Conservation (phyloP, 2,329 filamentous ascomycete genomes). For the Talaromyces marneffei region DNA sequence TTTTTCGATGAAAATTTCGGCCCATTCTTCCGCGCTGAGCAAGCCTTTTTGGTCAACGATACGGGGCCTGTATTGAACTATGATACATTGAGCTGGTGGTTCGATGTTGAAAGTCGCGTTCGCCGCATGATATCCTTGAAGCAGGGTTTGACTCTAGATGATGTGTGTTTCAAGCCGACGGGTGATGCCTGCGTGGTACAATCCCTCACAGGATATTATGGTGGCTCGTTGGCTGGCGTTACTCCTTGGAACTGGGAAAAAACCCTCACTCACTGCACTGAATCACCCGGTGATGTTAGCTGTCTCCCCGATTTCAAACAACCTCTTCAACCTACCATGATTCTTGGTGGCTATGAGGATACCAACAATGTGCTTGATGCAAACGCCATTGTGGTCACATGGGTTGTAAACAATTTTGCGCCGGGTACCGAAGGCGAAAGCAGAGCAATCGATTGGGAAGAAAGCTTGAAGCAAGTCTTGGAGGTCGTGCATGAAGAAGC, state of each 20-base stretch:
- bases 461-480: conserved; percentile 66
- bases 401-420: conserved; percentile 83
- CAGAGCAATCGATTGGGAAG: conserved; percentile 84
- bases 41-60: conserved; percentile 90
- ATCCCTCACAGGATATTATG: conserved; percentile 85
- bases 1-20: conserved; percentile 94
- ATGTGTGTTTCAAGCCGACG: conserved; percentile 92
- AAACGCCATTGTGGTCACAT: conserved; percentile 78
- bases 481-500: conserved; percentile 78
- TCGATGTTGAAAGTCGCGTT: conserved; percentile 76
- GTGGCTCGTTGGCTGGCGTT: conserved; percentile 58
- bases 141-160: conserved; percentile 64
- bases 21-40: conserved; percentile 90
- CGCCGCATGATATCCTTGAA: conserved; percentile 63
- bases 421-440: conserved; percentile 66
- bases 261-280: conserved; percentile 65
- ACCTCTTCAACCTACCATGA: conserved; percentile 75
- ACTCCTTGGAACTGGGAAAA: conserved; percentile 64
- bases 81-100: conserved; percentile 90
- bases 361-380: conserved; percentile 62
- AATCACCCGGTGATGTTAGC: conserved; percentile 62
- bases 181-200: conserved; percentile 87
- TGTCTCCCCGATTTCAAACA: conserved; percentile 88
- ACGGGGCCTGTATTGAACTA: conserved; percentile 80
- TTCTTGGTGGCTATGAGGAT: conserved; percentile 73